Base-by-base conservation (phyloP, 306 rosid species). In the Pueraria montana region DNA sequence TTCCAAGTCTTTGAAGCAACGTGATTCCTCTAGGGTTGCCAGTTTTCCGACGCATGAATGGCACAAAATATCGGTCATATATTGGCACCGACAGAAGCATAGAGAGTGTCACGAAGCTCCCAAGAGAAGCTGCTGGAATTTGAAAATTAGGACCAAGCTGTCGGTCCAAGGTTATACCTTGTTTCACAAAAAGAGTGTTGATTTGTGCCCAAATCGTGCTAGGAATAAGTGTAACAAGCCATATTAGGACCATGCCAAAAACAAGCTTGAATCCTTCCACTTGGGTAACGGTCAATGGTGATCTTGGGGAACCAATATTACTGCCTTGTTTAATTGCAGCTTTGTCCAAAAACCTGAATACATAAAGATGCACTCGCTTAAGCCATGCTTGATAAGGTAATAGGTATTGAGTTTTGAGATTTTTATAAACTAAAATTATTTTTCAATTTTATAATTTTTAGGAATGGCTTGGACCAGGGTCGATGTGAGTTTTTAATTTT, bases 241-340 rank as follows among this genome's bases (percentile, higher is more conserved):
- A 81, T 78, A 93, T 87, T 12, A 93, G 90, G 10, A 89, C 62
- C 98, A 95, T 89, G 20, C 92, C 83, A 63, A 89, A 64, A 45
- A 92, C 85, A 75, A 91, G 98, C 62, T 95, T 95, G 17, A 94
- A 90, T 74, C 89, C 93, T 69, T 95, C 98, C 36, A 95, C 98
- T 89, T 95, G 95, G 4, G 97, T 92, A 52, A 95, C 89, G 2
- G 97, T 80, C 84, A 97, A 50, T 68, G 88, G 88, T 16, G 42
- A 65, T 58, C 82, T 78, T 77, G 83, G 50, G 23, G 85, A 74
- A 49, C 27, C 86, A 23, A 14, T 72, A 1, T 50, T 50, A 21
- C 45, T 46, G 34, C 61, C 76, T 78, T 78, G 67, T 65, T 70
- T 82, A 11, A 87, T 79, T 40, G 88, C 86, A 74, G 88, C 90